A percentile compares a stretch with the other conserved stretches of the same genome.
phyloP scores from a whole-genome alignment of 495 filamentous ascomycete genomes.

The Lophiotrema nucula region DNA sequence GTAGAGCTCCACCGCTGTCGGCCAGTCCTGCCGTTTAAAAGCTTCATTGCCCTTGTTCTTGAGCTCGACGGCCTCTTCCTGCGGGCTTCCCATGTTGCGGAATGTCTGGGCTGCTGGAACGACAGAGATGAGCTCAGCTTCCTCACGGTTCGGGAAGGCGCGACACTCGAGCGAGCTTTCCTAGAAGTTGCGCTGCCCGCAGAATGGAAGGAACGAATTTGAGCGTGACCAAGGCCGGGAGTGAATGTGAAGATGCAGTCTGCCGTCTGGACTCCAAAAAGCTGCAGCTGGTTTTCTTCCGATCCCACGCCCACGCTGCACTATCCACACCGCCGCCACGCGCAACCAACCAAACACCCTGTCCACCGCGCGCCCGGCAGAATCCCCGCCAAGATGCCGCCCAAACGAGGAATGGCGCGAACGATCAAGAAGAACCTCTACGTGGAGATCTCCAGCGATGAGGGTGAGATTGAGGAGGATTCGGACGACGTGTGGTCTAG shows the following conservation, averaged over 20 bases:
- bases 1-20: conserved; percentile 79
- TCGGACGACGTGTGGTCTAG: too few species aligned
- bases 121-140: too few species aligned
- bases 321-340: conserved; percentile 4
- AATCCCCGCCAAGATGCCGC: conserved; percentile 8
- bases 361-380: conserved; percentile 2
- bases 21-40: conserved; percentile 86
- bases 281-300: too few species aligned
- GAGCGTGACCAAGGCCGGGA: too few species aligned
- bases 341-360: conserved; percentile 3
- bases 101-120: neutral
- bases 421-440: conserved; percentile 8
- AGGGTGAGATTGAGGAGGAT: neutral
- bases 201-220: neutral
- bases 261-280: too few species aligned
- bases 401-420: conserved; percentile 1
- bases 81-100: conserved; percentile 46
- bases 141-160: too few species aligned
- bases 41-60: conserved; percentile 96
- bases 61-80: conserved; percentile 69
- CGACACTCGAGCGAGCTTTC: too few species aligned
- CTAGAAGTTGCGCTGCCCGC: too few species aligned
- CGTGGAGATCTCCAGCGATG: neutral
- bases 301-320: neutral
- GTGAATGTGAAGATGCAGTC: too few species aligned